Base-by-base conservation (phyloP, 163 green algal species). In the Chloromonas sp. region DNA sequence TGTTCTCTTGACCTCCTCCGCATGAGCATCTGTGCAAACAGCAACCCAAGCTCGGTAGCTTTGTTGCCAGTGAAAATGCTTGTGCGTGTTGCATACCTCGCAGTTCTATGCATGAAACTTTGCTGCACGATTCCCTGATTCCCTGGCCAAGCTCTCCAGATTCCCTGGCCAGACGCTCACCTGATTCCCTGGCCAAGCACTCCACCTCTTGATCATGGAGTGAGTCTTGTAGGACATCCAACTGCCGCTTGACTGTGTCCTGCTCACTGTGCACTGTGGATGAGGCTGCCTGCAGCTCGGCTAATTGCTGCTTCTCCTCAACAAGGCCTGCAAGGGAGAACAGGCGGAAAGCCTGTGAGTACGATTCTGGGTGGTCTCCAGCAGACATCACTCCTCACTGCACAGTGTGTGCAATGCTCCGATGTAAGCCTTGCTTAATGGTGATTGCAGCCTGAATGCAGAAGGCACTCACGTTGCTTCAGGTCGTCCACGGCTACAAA, bases 241-340 rank as follows among this genome's bases (percentile, higher is more conserved):
- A n/a, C 76, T 66, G 71, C 81, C 79, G 60, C 83, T 85, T 87
- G 81, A 74, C 81, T 36, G 5, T 70, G n/a, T 84, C 86, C 57
- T 78, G 70, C 2, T 84, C 70, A 15, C 59, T 58, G 2, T 58
- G 11, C 61, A 78, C 1, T 61, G 14, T 58, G 60, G 80, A 71
- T 78, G 80, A 77, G 14, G 14, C 62, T 15, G 61, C 15, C 78
- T 84, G 84, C 36, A 87, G 79, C 2, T 76, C 59, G 2, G 61
- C 14, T 61, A 61, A 13, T 70, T 83, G 70, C 1, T 15, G 61
- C 76, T 86, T 11, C 77, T 86, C 83, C 58, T 66, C 61, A 14
- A 76, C 82, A 57, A 81, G 1, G 5, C 71, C 82, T 85, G 82
- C 60, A 79, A 0, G 3, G 36, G 36, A 36, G 36, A 36, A 36